Conservation (phyloP, 345 rosid species). For the Pugionium cornutum region DNA sequence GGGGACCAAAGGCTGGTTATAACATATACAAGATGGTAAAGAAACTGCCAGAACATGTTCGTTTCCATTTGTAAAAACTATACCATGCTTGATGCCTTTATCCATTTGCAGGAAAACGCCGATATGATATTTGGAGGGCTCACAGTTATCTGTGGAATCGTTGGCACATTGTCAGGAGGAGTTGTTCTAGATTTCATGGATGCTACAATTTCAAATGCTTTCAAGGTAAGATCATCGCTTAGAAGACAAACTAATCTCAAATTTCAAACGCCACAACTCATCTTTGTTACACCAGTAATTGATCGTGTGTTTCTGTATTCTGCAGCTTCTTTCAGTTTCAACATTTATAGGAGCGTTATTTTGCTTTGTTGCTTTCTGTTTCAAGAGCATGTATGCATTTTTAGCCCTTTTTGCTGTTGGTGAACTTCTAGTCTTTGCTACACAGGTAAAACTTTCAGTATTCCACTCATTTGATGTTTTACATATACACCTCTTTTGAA, state of each 20-base stretch:
- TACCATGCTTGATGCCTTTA: conserved; percentile 11
- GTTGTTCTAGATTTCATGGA: conserved; percentile 60
- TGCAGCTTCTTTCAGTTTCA: conserved; percentile 77
- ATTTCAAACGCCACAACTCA: background rate
- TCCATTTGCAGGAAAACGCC: conserved; percentile 61
- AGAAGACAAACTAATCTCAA: conserved; percentile 7
- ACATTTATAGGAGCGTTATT: conserved; percentile 74
- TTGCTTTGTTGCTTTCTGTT: conserved; percentile 84
- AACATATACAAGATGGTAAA: conserved; percentile 84
- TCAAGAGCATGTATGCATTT: conserved; percentile 81
- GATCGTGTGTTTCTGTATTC: conserved; percentile 13
- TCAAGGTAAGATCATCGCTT: conserved; percentile 57
- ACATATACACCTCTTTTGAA: background rate
- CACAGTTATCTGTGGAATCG: conserved; percentile 74
- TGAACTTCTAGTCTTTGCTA: conserved; percentile 84
- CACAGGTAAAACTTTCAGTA: conserved; percentile 57
- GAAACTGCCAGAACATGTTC: background rate
- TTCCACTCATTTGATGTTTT: background rate
- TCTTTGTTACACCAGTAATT: background rate
- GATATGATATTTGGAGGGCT: conserved; percentile 92
- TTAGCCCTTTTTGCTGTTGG: conserved; percentile 79
- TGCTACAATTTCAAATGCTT: conserved; percentile 85
- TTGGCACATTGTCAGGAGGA: conserved; percentile 90
- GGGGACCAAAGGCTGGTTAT: conserved; percentile 97
- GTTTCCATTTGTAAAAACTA: conserved; percentile 5